Evolutionary conservation across 768 basidiomycete species (phyloP), one percentile per base, ranked within the genome.

Genomic region (Tricholoma flavovirens): DNA sequence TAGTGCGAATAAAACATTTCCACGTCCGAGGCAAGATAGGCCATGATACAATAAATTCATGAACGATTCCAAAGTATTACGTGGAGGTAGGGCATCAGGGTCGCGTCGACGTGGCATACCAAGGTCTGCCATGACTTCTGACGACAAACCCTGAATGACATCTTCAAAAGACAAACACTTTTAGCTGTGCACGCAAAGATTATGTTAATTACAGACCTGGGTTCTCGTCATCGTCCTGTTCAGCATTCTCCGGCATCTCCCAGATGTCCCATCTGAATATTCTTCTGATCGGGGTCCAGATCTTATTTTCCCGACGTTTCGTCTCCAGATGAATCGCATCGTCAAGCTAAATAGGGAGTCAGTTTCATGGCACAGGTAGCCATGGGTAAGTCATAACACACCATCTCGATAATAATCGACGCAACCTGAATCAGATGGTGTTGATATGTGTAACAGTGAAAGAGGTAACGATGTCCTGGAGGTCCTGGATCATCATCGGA

Each of bases 381-480:
- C 4, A 32, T 8, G 1, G 30, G 30, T 32, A 32, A 76, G 32
- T 30, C 26, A 43, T 38, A n/a, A 17, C 36, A 40, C 52, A 79
- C 79, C 75, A 77, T 77, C 48, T 75, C 73, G 10, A 74, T 55
- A 0, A 77, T 56, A 43, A 75, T 69, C 2, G 54, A 63, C 1
- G 74, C 63, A 29, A 77, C 69, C 51, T 74, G 75, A 21, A 76
- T 70, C 29, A 79, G 64, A 59, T 79, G 80, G 59, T 79, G 81
- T 55, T 91, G 86, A 65, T 87, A 90, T 26, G 87, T 79, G 61
- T 85, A 90, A 50, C 84, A 87, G 55, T 88, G 73, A 61, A 91
- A 91, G 7, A 91, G 71, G 64, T 84, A 82, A 38, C 83, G 80
- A 67, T 90, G 88, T 0, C 83, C 80, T 0, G 81, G 83, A 11